Conservation (phyloP, 192 early-diverging fungal genomes). For the Coemansia sp. region DNA sequence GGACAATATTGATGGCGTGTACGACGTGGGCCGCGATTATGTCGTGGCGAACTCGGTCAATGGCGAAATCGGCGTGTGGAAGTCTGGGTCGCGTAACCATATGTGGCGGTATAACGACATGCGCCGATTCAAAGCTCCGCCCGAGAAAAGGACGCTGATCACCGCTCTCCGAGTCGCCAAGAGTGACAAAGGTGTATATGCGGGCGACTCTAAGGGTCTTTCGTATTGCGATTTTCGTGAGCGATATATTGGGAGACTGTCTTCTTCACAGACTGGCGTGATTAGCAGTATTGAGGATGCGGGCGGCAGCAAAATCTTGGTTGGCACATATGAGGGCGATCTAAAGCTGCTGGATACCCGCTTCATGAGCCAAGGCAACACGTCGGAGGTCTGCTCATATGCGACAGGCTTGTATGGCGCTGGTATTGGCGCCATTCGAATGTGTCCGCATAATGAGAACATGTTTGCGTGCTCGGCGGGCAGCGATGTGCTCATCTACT, state of each 20-base stretch:
- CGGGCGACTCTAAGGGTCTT: constrained; percentile 30
- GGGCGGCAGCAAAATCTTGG: constrained; percentile 16
- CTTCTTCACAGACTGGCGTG: constrained; percentile 9
- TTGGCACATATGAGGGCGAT: constrained; percentile 32
- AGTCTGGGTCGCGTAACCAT: constrained; percentile 37
- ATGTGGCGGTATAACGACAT: constrained; percentile 54
- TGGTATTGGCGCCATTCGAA: constrained; percentile 16
- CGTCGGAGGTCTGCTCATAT: constrained; percentile 6
- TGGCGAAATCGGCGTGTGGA: constrained; percentile 53
- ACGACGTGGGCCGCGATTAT: constrained; percentile 45
- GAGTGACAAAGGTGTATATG: constrained; percentile 23
- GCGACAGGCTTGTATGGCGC: neutral
- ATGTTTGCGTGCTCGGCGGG: constrained; percentile 40
- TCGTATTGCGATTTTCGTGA: constrained; percentile 45
- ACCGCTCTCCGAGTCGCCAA: constrained; percentile 33
- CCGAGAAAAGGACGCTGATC: neutral
- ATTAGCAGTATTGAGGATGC: constrained; percentile 27
- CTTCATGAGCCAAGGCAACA: constrained; percentile 10
- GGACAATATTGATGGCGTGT: constrained; percentile 40
- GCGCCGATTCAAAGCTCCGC: constrained; percentile 23
- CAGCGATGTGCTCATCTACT: constrained; percentile 37
- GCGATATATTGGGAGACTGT: constrained; percentile 24
- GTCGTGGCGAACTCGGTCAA: constrained; percentile 42
- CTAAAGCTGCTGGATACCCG: constrained; percentile 33
- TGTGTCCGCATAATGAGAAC: constrained; percentile 36